Conservation (phyloP, 768 basidiomycete species). For the Hemileccinum impolitum region DNA sequence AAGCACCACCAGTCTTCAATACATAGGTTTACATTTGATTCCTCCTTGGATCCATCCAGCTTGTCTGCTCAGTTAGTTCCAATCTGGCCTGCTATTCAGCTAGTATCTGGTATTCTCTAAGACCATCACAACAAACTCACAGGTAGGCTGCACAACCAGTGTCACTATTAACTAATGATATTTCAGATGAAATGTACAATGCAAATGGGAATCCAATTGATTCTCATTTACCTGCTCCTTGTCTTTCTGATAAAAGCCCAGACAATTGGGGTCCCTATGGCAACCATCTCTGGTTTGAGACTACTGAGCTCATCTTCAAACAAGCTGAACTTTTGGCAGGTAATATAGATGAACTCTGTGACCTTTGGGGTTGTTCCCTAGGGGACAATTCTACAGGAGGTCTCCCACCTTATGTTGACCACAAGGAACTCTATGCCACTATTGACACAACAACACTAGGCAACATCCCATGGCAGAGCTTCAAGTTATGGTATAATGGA, state of each 20-base stretch:
- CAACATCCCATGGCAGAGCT: too few relatives aligned
- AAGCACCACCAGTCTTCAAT: background rate
- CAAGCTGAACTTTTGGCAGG: background rate
- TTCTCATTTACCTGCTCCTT: background rate
- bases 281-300: background rate
- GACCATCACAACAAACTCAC: background rate
- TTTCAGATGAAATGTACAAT: background rate
- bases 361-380: constrained; percentile 1
- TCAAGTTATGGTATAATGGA: too few relatives aligned
- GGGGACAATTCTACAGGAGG: background rate
- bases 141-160: background rate
- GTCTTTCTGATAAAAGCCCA: background rate
- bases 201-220: background rate
- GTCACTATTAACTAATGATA: background rate
- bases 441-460: constrained; percentile 41
- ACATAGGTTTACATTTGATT: background rate
- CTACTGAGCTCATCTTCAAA: background rate
- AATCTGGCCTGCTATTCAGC: background rate
- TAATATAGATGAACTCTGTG: background rate
- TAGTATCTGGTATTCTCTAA: background rate
- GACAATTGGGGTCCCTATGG: constrained; percentile 2
- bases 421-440: constrained; percentile 3
- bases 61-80: background rate
- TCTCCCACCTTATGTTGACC: background rate
- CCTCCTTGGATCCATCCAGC: background rate